phyloP scores from a whole-genome alignment of 1,284 basidiomycete genomes.

The Pterulicium gracile region DNA sequence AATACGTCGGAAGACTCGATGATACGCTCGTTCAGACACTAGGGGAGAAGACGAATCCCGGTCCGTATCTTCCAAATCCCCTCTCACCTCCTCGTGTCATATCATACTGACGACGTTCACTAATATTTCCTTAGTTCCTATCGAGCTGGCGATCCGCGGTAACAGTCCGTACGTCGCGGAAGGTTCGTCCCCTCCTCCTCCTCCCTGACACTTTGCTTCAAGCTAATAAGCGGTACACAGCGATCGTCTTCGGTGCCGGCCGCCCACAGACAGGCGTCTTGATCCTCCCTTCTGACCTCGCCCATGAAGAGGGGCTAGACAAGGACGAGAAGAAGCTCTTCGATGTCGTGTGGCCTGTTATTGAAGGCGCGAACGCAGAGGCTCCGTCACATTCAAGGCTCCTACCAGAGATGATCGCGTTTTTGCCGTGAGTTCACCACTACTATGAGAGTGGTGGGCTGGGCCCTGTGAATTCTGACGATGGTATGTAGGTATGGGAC shows the following conservation, averaged over 20 bases:
- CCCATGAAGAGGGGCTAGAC: constrained; percentile 20
- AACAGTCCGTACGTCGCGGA: constrained; percentile 30
- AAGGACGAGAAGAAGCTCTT: constrained; percentile 27
- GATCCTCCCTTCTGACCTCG: constrained; percentile 41
- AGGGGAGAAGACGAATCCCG: constrained; percentile 50
- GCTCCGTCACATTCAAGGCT: constrained; percentile 45
- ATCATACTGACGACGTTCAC: neutral
- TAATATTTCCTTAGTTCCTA: constrained; percentile 18
- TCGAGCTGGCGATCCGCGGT: constrained; percentile 31
- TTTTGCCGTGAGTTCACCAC: constrained; percentile 26
- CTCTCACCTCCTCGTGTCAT: too few species aligned
- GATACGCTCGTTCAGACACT: constrained; percentile 42
- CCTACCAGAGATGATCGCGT: constrained; percentile 37
- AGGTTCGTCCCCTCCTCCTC: constrained; percentile 8
- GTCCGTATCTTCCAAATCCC: too few species aligned
- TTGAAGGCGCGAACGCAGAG: constrained; percentile 36
- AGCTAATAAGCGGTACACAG: constrained; percentile 20
- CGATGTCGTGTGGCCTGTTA: constrained; percentile 32
- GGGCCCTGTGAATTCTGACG: too few species aligned
- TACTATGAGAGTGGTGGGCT: too few species aligned
- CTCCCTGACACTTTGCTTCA: constrained; percentile 11
- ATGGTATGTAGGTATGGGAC: constrained; percentile 21
- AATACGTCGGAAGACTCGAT: constrained; percentile 49
- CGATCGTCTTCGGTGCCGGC: constrained; percentile 48
- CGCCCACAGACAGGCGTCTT: constrained; percentile 42